Percentiles rank a stretch among this genome's conserved stretches.
phyloP scores from a whole-genome alignment of 306 rosid species.

The Sindora glabra region DNA sequence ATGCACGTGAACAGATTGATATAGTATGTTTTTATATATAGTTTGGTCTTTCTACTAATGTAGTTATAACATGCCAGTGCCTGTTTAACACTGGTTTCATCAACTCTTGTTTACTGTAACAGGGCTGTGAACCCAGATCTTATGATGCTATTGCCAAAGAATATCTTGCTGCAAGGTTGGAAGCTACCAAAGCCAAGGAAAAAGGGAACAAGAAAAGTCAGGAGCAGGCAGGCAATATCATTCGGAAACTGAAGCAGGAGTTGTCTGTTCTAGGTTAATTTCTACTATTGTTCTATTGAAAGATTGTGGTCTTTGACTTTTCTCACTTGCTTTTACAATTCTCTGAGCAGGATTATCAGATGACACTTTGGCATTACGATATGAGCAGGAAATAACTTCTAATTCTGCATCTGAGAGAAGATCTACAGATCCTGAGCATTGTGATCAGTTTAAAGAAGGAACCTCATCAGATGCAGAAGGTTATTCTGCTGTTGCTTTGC shows the following conservation, averaged over 20 bases:
- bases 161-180: constrained; percentile 73
- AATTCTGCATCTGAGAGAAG: constrained; percentile 29
- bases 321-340: constrained; percentile 13
- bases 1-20: no score
- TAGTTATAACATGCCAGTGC: background rate
- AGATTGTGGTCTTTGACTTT: background rate
- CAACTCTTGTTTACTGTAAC: constrained; percentile 15
- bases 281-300: constrained; percentile 16
- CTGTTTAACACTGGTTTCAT: constrained; percentile 6
- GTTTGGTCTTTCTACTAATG: background rate
- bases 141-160: constrained; percentile 75
- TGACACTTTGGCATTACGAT: constrained; percentile 50
- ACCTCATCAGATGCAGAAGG: constrained; percentile 11
- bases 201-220: constrained; percentile 60
- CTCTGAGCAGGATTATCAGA: constrained; percentile 66
- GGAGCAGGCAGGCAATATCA: constrained; percentile 61
- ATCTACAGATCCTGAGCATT: constrained; percentile 23
- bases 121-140: constrained; percentile 56
- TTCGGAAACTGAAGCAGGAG: constrained; percentile 82
- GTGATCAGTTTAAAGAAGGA: constrained; percentile 15
- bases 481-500: constrained; percentile 11
- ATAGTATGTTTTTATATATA: constrained; percentile 7
- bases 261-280: constrained; percentile 56
- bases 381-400: constrained; percentile 48
- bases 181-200: constrained; percentile 73